phyloP scores from a whole-genome alignment of 306 rosid genomes.

The Castanopsis chinensis region DNA sequence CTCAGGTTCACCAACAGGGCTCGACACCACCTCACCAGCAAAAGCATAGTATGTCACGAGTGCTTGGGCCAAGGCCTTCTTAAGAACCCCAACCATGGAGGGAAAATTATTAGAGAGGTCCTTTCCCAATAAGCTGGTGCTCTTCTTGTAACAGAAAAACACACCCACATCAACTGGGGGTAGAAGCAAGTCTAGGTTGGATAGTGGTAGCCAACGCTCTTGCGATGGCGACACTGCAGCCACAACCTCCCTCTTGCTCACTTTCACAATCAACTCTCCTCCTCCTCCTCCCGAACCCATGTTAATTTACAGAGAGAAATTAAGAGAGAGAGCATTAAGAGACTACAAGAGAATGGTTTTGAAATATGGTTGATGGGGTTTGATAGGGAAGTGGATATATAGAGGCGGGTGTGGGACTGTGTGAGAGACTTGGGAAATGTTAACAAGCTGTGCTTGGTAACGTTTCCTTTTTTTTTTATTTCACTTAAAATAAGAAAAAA shows the following conservation, averaged over 20 bases:
- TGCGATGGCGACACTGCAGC: constrained; percentile 55
- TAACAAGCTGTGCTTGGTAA: no score
- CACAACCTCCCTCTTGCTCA: constrained; percentile 49
- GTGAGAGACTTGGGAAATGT: no score
- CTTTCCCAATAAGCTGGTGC: no score
- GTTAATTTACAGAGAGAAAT: no score
- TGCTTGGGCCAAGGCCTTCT: constrained; percentile 48
- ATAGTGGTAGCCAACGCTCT: constrained; percentile 69
- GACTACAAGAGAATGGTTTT: no score
- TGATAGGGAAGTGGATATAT: no score
- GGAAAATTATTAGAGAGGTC: constrained; percentile 8
- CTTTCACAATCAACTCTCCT: constrained; percentile 27
- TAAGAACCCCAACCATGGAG: constrained; percentile 38
- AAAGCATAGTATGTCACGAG: constrained; percentile 53
- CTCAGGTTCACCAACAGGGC: constrained; percentile 62
- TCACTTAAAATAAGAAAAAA: no score
- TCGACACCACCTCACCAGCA: constrained; percentile 57
- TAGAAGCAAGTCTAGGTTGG: constrained; percentile 76
- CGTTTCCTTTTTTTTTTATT: no score
- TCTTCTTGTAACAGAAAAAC: constrained; percentile 75
- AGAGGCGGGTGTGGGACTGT: no score
- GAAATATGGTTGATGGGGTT: no score
- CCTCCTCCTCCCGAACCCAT: background rate
- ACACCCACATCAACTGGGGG: constrained; percentile 62
- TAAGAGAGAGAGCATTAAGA: no score